Evolutionary conservation across 169 alveolate genomes (phyloP).

Genomic region (Theileria equi): DNA sequence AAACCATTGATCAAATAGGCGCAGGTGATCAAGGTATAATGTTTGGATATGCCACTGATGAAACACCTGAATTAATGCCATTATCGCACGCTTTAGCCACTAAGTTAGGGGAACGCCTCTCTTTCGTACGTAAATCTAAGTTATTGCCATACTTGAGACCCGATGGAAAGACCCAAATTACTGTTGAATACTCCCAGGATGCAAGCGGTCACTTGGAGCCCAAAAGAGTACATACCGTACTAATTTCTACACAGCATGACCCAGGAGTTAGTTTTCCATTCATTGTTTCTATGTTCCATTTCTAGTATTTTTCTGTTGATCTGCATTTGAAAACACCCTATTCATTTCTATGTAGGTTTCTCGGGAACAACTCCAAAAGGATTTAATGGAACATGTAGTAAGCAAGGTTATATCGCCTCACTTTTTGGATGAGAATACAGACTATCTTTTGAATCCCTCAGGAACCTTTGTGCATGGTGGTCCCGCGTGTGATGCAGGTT

Average conservation of each 20-base stretch:
- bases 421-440: constrained; percentile 90
- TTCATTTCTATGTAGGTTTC: constrained; percentile 47
- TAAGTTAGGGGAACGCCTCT: constrained; percentile 87
- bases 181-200: constrained; percentile 83
- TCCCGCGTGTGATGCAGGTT: constrained; percentile 99
- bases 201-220: constrained; percentile 85
- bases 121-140: constrained; percentile 90
- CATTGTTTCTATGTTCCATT: background rate
- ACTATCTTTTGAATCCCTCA: constrained; percentile 94
- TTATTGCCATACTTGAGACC: constrained; percentile 94
- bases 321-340: constrained; percentile 51
- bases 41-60: constrained; percentile 99
- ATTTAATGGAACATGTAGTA: constrained; percentile 89
- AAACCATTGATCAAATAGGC: constrained; percentile 90
- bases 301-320: constrained; percentile 1
- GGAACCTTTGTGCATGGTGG: constrained; percentile 98
- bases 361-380: constrained; percentile 78
- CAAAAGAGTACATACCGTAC: constrained; percentile 89
- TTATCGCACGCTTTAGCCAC: constrained; percentile 95
- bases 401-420: constrained; percentile 90
- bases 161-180: constrained; percentile 98
- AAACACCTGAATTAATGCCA: constrained; percentile 96
- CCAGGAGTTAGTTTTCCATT: constrained; percentile 50
- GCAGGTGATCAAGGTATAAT: constrained; percentile 98
- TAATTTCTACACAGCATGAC: constrained; percentile 90